Conservation (phyloP, 768 basidiomycete species). For the Steccherinum ochraceum region DNA sequence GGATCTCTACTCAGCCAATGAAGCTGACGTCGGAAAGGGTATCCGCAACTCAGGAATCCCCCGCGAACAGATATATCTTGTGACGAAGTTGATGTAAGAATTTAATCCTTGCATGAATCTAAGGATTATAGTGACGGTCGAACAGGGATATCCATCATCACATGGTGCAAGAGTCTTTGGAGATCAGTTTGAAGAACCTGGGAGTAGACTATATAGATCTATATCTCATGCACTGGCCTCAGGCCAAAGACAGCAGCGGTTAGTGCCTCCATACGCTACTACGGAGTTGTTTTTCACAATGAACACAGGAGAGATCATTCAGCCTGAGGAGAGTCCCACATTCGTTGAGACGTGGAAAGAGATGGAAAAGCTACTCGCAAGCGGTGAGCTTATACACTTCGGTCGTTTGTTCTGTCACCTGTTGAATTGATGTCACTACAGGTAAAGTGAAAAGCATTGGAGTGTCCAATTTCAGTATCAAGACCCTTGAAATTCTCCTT, state of each 20-base stretch:
- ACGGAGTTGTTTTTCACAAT: conserved; percentile 22
- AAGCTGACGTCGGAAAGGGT: neutral
- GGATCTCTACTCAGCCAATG: neutral
- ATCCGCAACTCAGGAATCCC: neutral
- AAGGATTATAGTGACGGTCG: neutral
- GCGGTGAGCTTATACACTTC: conserved; percentile 10
- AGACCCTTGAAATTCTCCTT: conserved; percentile 32
- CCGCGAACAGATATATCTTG: neutral
- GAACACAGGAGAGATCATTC: conserved; percentile 8
- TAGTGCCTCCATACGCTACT: neutral
- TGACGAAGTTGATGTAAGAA: neutral
- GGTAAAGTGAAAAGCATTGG: conserved; percentile 44
- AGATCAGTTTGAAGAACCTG: conserved; percentile 18
- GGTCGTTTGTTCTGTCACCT: neutral
- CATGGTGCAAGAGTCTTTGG: conserved; percentile 6
- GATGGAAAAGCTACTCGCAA: conserved; percentile 20
- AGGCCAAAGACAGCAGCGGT: conserved; percentile 17
- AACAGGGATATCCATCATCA: neutral
- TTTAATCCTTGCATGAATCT: neutral
- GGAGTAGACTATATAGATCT: conserved; percentile 26
- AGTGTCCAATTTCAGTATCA: conserved; percentile 54
- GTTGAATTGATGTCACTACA: conserved; percentile 5
- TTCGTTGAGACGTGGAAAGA: conserved; percentile 20
- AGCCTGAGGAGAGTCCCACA: conserved; percentile 9
- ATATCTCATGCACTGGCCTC: conserved; percentile 28